Evolutionary conservation across 495 filamentous ascomycete genomes (phyloP).

Genomic region (Tricharina praecox): DNA sequence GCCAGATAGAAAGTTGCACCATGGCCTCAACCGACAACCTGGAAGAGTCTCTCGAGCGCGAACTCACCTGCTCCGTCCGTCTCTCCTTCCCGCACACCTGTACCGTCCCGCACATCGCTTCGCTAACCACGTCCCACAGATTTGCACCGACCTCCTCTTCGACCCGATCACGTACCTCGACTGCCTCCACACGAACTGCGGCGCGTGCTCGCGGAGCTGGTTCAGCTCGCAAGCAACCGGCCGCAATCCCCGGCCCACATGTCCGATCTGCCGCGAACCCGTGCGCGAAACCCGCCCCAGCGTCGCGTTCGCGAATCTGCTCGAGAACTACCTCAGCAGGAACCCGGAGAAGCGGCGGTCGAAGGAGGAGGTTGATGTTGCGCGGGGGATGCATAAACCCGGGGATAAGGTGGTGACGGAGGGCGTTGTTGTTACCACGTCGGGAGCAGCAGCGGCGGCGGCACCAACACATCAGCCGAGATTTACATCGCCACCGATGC

Average conservation of each 20-base stretch:
- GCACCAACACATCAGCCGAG: not conserved
- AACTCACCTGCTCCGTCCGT: slow-evolving; percentile 74
- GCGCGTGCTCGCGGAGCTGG: slow-evolving; percentile 87
- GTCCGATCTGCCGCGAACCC: slow-evolving; percentile 70
- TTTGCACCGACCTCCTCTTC: slow-evolving; percentile 90
- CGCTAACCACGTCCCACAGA: slow-evolving; percentile 37
- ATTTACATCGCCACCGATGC: not conserved
- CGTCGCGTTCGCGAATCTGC: slow-evolving; percentile 61
- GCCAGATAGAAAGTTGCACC: too few relatives aligned
- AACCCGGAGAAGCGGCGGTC: slow-evolving; percentile 55
- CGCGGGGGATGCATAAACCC: slow-evolving; percentile 50
- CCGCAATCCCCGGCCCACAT: slow-evolving; percentile 37
- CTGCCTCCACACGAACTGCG: slow-evolving; percentile 95
- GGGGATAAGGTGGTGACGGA: slow-evolving; percentile 59
- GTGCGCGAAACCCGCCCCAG: slow-evolving; percentile 74
- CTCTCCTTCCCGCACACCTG: slow-evolving; percentile 4
- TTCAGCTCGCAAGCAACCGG: slow-evolving; percentile 38
- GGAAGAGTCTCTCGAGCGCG: slow-evolving; percentile 44
- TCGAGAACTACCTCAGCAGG: slow-evolving; percentile 60
- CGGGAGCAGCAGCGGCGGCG: not conserved
- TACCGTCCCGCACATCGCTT: slow-evolving; percentile 2
- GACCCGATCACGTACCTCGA: slow-evolving; percentile 91
- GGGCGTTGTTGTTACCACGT: slow-evolving; percentile 4
- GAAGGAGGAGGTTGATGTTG: slow-evolving; percentile 52
- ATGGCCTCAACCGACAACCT: not conserved